phyloP scores from a whole-genome alignment of 2,329 filamentous ascomycete species.

The Colletotrichum incanum region DNA sequence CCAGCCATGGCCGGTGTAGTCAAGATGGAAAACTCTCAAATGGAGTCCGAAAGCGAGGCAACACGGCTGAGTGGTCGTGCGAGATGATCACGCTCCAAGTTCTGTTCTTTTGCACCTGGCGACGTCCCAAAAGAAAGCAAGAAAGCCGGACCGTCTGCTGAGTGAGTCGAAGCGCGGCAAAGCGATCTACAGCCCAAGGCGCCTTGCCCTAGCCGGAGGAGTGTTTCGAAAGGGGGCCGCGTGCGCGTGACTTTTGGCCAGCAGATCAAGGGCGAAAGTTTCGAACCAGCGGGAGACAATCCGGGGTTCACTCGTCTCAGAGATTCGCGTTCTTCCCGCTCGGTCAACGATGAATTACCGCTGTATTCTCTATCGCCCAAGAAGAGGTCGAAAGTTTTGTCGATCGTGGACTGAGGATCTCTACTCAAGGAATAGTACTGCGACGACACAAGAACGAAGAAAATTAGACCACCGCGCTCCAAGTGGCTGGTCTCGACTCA shows the following conservation, averaged over 20 bases:
- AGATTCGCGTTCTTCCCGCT: slow-evolving; percentile 19
- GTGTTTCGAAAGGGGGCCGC: slow-evolving; percentile 42
- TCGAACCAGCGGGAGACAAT: slow-evolving; percentile 24
- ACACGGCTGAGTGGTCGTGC: background rate
- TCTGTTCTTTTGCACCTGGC: background rate
- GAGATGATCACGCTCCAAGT: background rate
- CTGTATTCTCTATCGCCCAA: slow-evolving; percentile 3
- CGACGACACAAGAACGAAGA: background rate
- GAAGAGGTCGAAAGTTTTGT: background rate
- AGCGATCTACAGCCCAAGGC: slow-evolving; percentile 21
- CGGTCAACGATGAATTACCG: slow-evolving; percentile 5
- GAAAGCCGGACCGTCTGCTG: slow-evolving; percentile 16
- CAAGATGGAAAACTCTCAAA: background rate
- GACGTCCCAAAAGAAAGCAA: slow-evolving; percentile 17
- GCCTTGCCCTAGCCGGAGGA: slow-evolving; percentile 18
- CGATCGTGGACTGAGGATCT: slow-evolving; percentile 17
- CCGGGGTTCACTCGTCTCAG: slow-evolving; percentile 38
- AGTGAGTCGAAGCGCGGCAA: slow-evolving; percentile 21
- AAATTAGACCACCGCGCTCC: slow-evolving; percentile 4
- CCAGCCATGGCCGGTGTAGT: slow-evolving; percentile 34
- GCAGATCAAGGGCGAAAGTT: slow-evolving; percentile 17
- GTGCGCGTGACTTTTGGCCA: slow-evolving; percentile 30
- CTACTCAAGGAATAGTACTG: slow-evolving; percentile 3
- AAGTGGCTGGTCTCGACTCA: slow-evolving; percentile 19
- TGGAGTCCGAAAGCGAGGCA: slow-evolving; percentile 32